Conservation (phyloP, 169 alveolate genomes). For the Cryptosporidium muris region DNA sequence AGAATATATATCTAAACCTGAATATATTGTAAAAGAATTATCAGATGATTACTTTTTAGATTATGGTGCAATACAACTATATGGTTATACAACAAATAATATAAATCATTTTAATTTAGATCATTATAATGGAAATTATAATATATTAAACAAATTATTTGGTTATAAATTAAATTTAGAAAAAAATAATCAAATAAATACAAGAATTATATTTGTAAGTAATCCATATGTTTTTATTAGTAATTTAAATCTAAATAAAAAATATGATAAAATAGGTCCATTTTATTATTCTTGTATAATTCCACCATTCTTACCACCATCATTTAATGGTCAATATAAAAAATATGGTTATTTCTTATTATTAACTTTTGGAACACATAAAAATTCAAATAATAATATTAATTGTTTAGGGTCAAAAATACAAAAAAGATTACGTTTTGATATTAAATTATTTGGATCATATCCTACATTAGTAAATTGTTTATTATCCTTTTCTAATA, state of each 20-base stretch:
- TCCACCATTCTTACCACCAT: slow-evolving; percentile 67
- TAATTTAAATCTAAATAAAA: slow-evolving; percentile 6
- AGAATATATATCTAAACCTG: neutral
- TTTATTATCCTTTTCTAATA: slow-evolving; percentile 4
- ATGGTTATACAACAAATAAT: slow-evolving; percentile 46
- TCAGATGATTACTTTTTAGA: slow-evolving; percentile 2
- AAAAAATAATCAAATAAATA: slow-evolving; percentile 2
- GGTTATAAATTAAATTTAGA: slow-evolving; percentile 2
- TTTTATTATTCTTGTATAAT: slow-evolving; percentile 30
- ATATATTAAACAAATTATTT: neutral
- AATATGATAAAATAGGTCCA: slow-evolving; percentile 33
- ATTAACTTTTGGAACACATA: slow-evolving; percentile 21
- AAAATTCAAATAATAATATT: neutral
- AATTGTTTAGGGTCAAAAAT: neutral
- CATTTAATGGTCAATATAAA: slow-evolving; percentile 22
- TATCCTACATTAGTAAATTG: slow-evolving; percentile 32
- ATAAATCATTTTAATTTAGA: slow-evolving; percentile 1
- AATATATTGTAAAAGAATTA: neutral
- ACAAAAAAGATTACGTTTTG: slow-evolving; percentile 41
- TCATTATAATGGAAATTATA: neutral
- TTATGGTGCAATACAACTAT: slow-evolving; percentile 42
- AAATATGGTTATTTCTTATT: slow-evolving; percentile 21
- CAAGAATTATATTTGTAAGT: slow-evolving; percentile 43
- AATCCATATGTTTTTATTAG: slow-evolving; percentile 53
- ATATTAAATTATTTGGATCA: slow-evolving; percentile 53